Evolutionary conservation across 805 yeast genomes (phyloP), one percentile per base, ranked within the genome.

Genomic region (Dipodascopsis tothii): DNA sequence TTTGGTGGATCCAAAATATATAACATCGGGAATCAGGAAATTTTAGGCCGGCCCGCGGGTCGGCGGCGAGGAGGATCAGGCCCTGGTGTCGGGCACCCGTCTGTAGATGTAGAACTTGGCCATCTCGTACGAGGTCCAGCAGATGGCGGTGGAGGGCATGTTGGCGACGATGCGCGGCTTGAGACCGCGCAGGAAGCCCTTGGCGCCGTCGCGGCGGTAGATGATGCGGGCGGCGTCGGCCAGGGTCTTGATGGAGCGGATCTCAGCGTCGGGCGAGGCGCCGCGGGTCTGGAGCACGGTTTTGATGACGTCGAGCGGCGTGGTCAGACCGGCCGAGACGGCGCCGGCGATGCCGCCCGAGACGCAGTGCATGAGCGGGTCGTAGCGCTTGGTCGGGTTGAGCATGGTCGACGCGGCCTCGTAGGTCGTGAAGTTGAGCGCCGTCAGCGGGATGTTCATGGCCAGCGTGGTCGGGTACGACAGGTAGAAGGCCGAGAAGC

Each of bases 71-170:
- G n/a, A n/a, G n/a, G n/a, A n/a, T n/a, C n/a, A n/a, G n/a, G n/a
- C n/a, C n/a, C n/a, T n/a, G n/a, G n/a, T n/a, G n/a, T n/a, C 30
- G 14, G 30, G 30, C 9, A 25, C 30, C 30, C 30, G 30, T 39
- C 42, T 45, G 39, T 41, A 37, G 5, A 49, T 21, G 27, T 49
- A 49, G 28, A 47, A 49, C 66, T 90, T 90, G 35, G 96, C 96
- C 90, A 88, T 84, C 63, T 90, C 98, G 64, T 90, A 90, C 21
- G 95, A 85, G 1, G 97, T 90, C 97, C 97, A 90, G 52, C 94
- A 80, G 50, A 90, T 87, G 18, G 97, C 97, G 5, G 97, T 90
- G 37, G 94, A 80, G 19, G 98, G 98, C 61, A 90, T 87, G 63
- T 87, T 87, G 54, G 92, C 83, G 25, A 90, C 79, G 44, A 92